Evolutionary conservation across 495 filamentous ascomycete species (phyloP).

Genomic region (Trichoderma orchidacearum): DNA sequence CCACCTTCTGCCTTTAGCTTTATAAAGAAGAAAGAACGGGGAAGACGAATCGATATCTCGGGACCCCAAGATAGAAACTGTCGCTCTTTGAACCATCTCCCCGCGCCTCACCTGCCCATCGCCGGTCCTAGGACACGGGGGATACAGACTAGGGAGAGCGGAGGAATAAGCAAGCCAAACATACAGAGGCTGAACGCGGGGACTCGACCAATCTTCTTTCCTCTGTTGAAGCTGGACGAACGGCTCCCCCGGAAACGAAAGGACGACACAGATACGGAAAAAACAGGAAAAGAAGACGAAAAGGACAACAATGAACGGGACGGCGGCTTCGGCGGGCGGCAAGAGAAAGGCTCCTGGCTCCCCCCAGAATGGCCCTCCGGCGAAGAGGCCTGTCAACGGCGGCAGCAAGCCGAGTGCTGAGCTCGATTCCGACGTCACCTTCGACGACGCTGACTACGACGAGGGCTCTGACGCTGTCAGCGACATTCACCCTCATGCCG

Average conservation of each 20-base stretch:
- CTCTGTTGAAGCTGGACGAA: too few relatives aligned
- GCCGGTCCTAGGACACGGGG: too few relatives aligned
- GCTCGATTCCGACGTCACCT: conserved; percentile 12
- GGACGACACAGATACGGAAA: background rate
- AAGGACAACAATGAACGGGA: conserved; percentile 26
- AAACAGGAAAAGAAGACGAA: background rate
- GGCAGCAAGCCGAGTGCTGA: conserved; percentile 32
- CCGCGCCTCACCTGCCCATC: background rate
- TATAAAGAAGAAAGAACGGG: background rate
- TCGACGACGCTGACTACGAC: conserved; percentile 21
- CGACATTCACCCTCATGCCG: conserved; percentile 4
- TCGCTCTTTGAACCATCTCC: background rate
- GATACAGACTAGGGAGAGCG: too few relatives aligned
- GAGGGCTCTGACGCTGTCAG: conserved; percentile 13
- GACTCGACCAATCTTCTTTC: background rate
- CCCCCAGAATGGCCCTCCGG: conserved; percentile 23
- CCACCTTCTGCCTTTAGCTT: background rate
- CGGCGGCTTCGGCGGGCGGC: conserved; percentile 20
- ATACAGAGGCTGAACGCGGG: background rate
- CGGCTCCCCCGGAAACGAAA: too few relatives aligned
- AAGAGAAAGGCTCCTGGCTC: conserved; percentile 33
- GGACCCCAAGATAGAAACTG: too few relatives aligned
- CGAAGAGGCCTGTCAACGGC: conserved; percentile 34
- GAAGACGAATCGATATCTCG: background rate
- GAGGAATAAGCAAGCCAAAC: background rate